Percentiles rank a stretch among this genome's conserved stretches.
phyloP scores from a whole-genome alignment of 1,284 basidiomycete genomes.

The Ustilago trichophora region DNA sequence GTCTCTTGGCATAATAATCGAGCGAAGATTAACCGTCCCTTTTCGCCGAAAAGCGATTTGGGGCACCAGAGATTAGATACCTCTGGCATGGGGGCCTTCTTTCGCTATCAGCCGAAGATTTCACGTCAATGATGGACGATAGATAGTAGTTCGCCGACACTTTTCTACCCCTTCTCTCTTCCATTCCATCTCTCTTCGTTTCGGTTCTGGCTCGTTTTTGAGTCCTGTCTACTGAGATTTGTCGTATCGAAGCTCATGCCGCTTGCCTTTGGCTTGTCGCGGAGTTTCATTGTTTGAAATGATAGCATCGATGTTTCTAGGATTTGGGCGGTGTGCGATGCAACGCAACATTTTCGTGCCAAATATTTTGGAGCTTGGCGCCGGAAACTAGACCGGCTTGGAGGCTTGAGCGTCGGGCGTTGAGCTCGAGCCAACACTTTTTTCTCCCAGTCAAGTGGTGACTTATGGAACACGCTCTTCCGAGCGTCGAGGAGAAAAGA shows the following conservation, averaged over 20 bases:
- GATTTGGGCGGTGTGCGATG: not conserved
- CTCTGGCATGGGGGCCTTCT: slow-evolving; percentile 47
- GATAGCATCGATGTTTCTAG: too few relatives aligned
- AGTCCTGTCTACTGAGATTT: too few relatives aligned
- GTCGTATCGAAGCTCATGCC: too few relatives aligned
- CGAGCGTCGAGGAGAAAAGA: not conserved
- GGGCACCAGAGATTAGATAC: slow-evolving; percentile 47
- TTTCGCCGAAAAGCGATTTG: too few relatives aligned
- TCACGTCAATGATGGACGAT: slow-evolving; percentile 51
- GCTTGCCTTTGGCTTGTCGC: too few relatives aligned
- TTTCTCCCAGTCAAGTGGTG: too few relatives aligned
- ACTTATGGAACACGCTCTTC: slow-evolving; percentile 1
- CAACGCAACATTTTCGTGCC: too few relatives aligned
- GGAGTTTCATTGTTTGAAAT: too few relatives aligned
- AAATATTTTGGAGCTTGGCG: not conserved
- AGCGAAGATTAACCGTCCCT: slow-evolving; percentile 50
- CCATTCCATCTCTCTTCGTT: not conserved
- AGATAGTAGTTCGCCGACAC: slow-evolving; percentile 53
- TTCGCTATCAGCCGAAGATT: slow-evolving; percentile 54
- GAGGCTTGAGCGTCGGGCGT: not conserved
- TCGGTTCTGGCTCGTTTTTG: not conserved
- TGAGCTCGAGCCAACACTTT: not conserved
- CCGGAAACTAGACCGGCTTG: not conserved
- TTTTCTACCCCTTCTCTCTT: not conserved
- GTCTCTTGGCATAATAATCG: slow-evolving; percentile 51